Base-by-base conservation (phyloP, 78 protist genomes). In the Dictyostelium capitatum region DNA sequence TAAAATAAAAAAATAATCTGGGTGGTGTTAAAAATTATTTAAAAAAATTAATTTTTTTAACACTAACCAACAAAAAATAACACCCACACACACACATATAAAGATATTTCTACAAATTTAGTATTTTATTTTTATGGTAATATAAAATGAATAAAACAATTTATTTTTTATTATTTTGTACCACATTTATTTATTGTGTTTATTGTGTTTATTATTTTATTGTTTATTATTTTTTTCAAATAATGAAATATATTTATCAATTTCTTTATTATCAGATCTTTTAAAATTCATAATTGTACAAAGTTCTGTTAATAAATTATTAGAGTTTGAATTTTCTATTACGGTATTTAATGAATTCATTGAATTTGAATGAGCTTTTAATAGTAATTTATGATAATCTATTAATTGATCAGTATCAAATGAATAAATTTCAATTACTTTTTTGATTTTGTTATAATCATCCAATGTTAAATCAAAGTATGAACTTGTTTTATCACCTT, bases 371-470 rank as follows among this genome's bases (percentile, higher is more conserved):
- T 48, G 62, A 19, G 48, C 56, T 23, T 25, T 59, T 54, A 50
- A 50, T 25, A 79, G 23, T 32, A 77, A 50, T 17, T 77, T 77
- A 15, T 87, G 84, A 53, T 70, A 87, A 20, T 87, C 80, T 20
- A 87, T 50, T 3, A 87, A 54, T 64, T 87, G 93, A n/a, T 74
- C 79, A 4, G 54, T 48, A 23, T 25, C n/a, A 32, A 87, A 87
- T 10, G 41, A 2, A 37, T 23, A 87, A 1, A 87, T 25, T 64
- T 87, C 93, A 6, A 87, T 77, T 2, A 77, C 69, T 46, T 65
- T 75, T 57, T 20, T 19, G 19, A 65, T 64, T 62, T 79, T 75
- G 23, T 73, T 56, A 19, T 59, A n/a, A 17, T 74, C 93, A 11
- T 64, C 67, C 4, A 67, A 32, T 7, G 75, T 67, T 67, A 67